Evolutionary conservation across 2,329 filamentous ascomycete genomes (phyloP).

Genomic region (Penicillium sp.): DNA sequence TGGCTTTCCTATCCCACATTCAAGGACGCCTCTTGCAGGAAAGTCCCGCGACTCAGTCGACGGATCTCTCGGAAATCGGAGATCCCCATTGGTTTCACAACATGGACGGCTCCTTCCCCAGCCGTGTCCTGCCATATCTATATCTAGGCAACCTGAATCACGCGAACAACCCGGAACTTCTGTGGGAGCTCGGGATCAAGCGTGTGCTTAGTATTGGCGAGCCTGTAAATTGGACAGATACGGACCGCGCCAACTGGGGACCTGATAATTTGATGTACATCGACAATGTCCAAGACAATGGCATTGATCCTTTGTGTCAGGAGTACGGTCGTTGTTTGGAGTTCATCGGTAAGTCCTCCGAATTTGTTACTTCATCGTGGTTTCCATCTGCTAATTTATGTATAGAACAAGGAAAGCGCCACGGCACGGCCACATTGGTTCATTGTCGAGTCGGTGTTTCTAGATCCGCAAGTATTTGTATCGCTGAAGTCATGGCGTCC

Average conservation of each 20-base stretch:
- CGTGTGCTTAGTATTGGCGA: constrained; percentile 93
- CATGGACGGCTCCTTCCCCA: constrained; percentile 88
- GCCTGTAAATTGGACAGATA: constrained; percentile 74
- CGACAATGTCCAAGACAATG: constrained; percentile 90
- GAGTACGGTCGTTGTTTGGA: constrained; percentile 83
- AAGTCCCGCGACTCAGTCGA: constrained; percentile 34
- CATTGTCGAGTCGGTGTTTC: constrained; percentile 97
- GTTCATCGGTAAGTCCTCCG: constrained; percentile 74
- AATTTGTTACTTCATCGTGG: neutral
- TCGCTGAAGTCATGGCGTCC: constrained; percentile 94
- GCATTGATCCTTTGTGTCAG: constrained; percentile 84
- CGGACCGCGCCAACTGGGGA: constrained; percentile 71
- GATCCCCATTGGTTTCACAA: constrained; percentile 77
- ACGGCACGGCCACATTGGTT: constrained; percentile 82
- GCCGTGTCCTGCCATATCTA: constrained; percentile 86
- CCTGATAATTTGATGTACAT: constrained; percentile 75
- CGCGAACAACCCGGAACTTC: constrained; percentile 86
- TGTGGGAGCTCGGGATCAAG: constrained; percentile 76
- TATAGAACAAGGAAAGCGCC: constrained; percentile 72
- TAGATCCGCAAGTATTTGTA: constrained; percentile 93
- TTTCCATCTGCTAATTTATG: neutral
- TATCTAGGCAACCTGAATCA: constrained; percentile 92
- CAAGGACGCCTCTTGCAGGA: constrained; percentile 69
- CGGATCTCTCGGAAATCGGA: constrained; percentile 29
- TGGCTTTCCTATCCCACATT: constrained; percentile 74